A percentile compares a stretch with the other conserved stretches of the same genome.
These are phyloP conservation scores for Colletotrichum acutatum DNA, from an alignment of 2,329 filamentous ascomycete species.

Conservation along the genomic window DNA sequence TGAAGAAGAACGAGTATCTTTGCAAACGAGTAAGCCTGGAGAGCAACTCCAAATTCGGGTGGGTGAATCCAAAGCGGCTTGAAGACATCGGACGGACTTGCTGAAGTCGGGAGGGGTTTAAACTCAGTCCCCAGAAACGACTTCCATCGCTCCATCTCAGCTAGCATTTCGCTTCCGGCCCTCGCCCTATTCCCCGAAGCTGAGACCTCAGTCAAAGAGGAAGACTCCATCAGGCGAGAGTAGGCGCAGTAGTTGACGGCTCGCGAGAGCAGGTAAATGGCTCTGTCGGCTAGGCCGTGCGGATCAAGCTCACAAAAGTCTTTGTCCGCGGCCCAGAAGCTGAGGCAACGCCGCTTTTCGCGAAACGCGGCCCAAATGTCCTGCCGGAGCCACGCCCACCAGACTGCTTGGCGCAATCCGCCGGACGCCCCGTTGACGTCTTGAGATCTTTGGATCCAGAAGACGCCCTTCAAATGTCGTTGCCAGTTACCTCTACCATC, in stretches of 20 bases:
- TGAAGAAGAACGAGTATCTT: slow-evolving; percentile 56
- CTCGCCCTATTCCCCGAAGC: slow-evolving; percentile 27
- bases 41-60: slow-evolving; percentile 56
- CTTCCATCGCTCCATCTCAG: slow-evolving; percentile 46
- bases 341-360: slow-evolving; percentile 65
- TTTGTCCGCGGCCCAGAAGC: slow-evolving; percentile 66
- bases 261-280: slow-evolving; percentile 66
- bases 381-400: slow-evolving; percentile 76
- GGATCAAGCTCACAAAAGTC: slow-evolving; percentile 58
- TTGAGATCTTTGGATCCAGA: slow-evolving; percentile 73
- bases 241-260: slow-evolving; percentile 68
- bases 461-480: slow-evolving; percentile 71
- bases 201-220: slow-evolving; percentile 17
- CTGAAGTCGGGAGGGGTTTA: slow-evolving; percentile 49
- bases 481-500: slow-evolving; percentile 67
- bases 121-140: slow-evolving; percentile 50
- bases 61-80: slow-evolving; percentile 61
- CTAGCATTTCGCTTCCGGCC: slow-evolving; percentile 38
- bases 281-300: slow-evolving; percentile 63
- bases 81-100: slow-evolving; percentile 46
- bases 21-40: slow-evolving; percentile 64
- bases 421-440: slow-evolving; percentile 69
- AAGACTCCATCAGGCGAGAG: slow-evolving; percentile 38
- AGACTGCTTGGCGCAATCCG: slow-evolving; percentile 66
- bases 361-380: slow-evolving; percentile 74